These are phyloP conservation scores for Luvunga scandens DNA, from an alignment of 345 rosid species.

Conservation along the genomic window DNA sequence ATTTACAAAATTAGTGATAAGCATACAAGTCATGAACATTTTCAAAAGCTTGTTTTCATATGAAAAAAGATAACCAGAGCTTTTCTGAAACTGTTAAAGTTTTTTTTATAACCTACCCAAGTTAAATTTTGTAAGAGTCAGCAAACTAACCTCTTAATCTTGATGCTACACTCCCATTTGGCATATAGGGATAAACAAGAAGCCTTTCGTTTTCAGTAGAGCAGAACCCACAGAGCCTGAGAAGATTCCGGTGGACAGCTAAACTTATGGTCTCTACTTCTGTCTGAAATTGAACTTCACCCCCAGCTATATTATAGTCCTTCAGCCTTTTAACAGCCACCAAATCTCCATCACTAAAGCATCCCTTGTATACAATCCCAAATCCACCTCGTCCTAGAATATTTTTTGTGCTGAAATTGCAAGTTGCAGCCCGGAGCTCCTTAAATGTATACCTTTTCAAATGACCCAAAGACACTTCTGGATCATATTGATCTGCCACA, in stretches of 20 bases:
- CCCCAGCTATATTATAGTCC: slow-evolving; percentile 81
- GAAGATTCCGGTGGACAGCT: slow-evolving; percentile 95
- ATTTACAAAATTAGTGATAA: neutral
- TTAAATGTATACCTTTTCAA: slow-evolving; percentile 79
- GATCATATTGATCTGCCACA: slow-evolving; percentile 82
- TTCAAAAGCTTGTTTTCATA: neutral
- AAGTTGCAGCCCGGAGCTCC: slow-evolving; percentile 89
- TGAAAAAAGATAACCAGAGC: neutral
- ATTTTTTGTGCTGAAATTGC: slow-evolving; percentile 80
- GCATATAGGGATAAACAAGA: slow-evolving; percentile 94
- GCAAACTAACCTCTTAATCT: slow-evolving; percentile 70
- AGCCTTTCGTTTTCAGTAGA: slow-evolving; percentile 85
- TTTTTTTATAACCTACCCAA: neutral
- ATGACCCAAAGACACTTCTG: slow-evolving; percentile 86
- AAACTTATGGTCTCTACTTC: slow-evolving; percentile 94
- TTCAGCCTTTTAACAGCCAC: slow-evolving; percentile 98
- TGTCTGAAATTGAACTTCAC: slow-evolving; percentile 97
- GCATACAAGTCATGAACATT: no score
- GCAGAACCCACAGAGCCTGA: slow-evolving; percentile 95
- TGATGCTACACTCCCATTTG: slow-evolving; percentile 94
- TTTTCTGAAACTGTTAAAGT: neutral
- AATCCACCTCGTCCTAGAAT: slow-evolving; percentile 94
- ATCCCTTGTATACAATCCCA: slow-evolving; percentile 92
- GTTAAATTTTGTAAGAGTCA: neutral
- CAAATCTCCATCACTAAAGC: slow-evolving; percentile 64